Evolutionary conservation across 202 grass and related monocot genomes (phyloP).

Genomic region (Schoenoplectus triqueter): DNA sequence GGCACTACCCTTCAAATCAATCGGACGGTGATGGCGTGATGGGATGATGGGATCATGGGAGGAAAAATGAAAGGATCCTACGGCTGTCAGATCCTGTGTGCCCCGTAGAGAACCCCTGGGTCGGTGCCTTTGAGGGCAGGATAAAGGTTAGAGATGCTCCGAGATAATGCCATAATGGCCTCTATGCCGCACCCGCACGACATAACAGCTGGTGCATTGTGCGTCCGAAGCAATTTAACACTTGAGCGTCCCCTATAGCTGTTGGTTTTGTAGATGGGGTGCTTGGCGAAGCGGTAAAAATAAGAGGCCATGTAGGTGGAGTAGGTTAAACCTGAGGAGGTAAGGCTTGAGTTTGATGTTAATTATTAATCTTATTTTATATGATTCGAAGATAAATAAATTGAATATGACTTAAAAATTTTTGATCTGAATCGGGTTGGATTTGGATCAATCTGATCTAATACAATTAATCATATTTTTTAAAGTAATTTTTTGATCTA

Average conservation of each 20-base stretch:
- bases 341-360: not conserved
- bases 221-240: not conserved
- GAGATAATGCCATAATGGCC: not conserved
- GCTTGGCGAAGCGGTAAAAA: not conserved
- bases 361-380: too few relatives aligned
- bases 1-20: not conserved
- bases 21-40: conserved; percentile 39
- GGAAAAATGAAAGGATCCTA: conserved; percentile 11
- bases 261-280: not conserved
- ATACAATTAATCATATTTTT: too few relatives aligned
- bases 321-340: not conserved
- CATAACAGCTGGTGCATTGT: not conserved
- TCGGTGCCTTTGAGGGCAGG: not conserved
- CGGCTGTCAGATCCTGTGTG: conserved; percentile 31
- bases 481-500: too few relatives aligned
- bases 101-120: not conserved
- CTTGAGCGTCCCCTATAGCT: not conserved
- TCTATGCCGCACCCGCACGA: not conserved
- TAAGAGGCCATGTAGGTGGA: not conserved
- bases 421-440: too few relatives aligned
- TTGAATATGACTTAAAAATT: too few relatives aligned
- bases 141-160: not conserved
- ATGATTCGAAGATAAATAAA: too few relatives aligned
- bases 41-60: conserved; percentile 21
- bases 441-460: too few relatives aligned